These are phyloP conservation scores for Clavulina sp. DNA, from an alignment of 768 basidiomycete species.

Conservation along the genomic window DNA sequence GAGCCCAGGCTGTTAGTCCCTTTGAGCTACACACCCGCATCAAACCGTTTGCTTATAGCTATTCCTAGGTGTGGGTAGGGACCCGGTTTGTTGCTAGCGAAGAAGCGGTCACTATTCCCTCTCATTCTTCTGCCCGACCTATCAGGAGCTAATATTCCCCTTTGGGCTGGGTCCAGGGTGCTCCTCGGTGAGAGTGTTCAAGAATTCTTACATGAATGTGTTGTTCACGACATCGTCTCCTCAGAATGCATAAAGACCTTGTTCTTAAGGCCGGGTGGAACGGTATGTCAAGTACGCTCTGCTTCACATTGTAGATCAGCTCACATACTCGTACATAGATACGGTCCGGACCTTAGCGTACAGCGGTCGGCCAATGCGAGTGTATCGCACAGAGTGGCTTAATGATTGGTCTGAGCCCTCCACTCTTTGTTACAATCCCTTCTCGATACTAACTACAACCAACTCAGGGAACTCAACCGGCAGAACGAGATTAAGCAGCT, in stretches of 20 bases:
- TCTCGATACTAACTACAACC: neutral
- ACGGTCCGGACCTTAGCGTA: constrained; percentile 72
- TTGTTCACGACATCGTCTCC: neutral
- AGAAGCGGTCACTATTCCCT: too few relatives aligned
- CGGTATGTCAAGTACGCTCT: neutral
- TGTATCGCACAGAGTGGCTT: constrained; percentile 68
- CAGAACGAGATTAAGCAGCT: constrained; percentile 67
- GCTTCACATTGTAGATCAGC: neutral
- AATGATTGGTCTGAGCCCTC: constrained; percentile 48
- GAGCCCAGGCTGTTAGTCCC: constrained; percentile 40
- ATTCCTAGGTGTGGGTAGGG: constrained; percentile 45
- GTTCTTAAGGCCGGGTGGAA: neutral
- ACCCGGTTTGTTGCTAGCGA: constrained; percentile 71
- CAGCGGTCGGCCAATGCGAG: constrained; percentile 78
- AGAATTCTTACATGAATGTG: neutral
- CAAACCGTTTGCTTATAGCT: too few relatives aligned
- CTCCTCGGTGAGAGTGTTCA: constrained; percentile 44
- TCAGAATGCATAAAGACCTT: neutral
- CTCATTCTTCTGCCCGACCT: too few relatives aligned
- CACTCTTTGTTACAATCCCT: neutral
- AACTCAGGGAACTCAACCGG: constrained; percentile 59
- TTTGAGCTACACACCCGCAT: neutral
- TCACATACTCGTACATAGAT: constrained; percentile 26
- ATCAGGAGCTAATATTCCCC: too few relatives aligned
- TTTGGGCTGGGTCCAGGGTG: too few relatives aligned